phyloP scores from a whole-genome alignment of 139 green algal species.

The Edaphochlamys debaryana region DNA sequence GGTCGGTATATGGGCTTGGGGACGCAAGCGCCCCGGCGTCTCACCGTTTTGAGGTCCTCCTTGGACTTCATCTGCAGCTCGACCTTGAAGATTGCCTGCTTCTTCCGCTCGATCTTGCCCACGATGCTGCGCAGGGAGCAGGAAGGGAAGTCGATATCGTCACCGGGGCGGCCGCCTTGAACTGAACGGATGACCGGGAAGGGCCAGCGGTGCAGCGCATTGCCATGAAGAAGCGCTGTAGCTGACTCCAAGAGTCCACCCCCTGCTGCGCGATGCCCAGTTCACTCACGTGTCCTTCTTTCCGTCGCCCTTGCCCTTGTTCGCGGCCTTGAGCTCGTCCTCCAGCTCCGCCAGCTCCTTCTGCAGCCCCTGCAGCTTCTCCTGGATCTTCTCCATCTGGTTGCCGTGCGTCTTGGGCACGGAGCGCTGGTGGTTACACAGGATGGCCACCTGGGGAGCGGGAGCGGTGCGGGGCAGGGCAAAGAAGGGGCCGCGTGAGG shows the following conservation, averaged over 20 bases:
- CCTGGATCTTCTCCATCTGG: constrained; percentile 82
- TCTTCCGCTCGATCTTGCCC: constrained; percentile 64
- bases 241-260: neutral
- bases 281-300: constrained; percentile 60
- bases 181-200: too few species aligned
- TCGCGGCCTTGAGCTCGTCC: constrained; percentile 65
- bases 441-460: constrained; percentile 93
- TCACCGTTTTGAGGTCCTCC: constrained; percentile 97
- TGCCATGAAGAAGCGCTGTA: too few species aligned
- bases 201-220: too few species aligned
- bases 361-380: constrained; percentile 50
- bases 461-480: too few species aligned
- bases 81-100: constrained; percentile 71
- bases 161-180: too few species aligned
- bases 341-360: constrained; percentile 74
- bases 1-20: too few species aligned
- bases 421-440: constrained; percentile 98
- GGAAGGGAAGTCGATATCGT: too few species aligned
- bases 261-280: too few species aligned
- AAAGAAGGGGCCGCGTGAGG: neutral
- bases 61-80: constrained; percentile 67
- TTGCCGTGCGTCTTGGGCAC: constrained; percentile 88
- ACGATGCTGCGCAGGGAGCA: neutral
- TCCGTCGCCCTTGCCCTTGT: constrained; percentile 67
- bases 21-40: too few species aligned